Base-by-base conservation (phyloP, 495 filamentous ascomycete species). In the Terfezia claveryi region DNA sequence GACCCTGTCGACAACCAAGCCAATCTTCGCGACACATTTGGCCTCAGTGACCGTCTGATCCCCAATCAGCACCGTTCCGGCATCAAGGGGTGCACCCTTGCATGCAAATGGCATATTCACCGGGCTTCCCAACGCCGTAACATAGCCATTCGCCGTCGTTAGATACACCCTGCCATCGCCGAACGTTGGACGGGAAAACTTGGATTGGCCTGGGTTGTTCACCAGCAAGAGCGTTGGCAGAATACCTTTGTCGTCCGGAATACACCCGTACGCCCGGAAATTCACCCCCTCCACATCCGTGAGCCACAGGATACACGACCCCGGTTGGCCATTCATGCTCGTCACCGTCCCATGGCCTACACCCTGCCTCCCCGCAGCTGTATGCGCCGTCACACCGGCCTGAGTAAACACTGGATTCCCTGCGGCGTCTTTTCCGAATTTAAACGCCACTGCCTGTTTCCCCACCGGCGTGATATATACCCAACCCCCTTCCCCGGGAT, bases 401-500 rank as follows among this genome's bases (percentile, higher is more conserved):
- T 69, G 65, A 5, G 65, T 62, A 51, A 70, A 70, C 9, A 63
- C 61, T 10, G 68, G 66, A 16, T 63, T 58, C 7, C 68, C 68
- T 23, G 57, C 56, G 2, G 56, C 54, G 38, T 61, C 64, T 49
- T 59, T 62, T 17, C 61, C 59, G 54, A 70, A 70, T 51, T 68
- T 68, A 56, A 68, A 70, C 4, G 65, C 68, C 20, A 67, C 60
- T 8, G 64, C 68, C 36, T 61, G 60, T 52, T 64, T 58, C n/a
- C 68, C 62, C 8, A 69, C 66, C 2, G 69, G 64, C 6, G 67
- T 68, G 54, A 68, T 64, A 54, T 70, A 70, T 37, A 72, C 64
- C 54, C 70, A 72, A n/a, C 70, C 69, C 6, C 70, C 70, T 46
- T 72, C 70, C 14, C 64, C 58, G 0, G 70, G 70, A 60, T 71